Evolutionary conservation across 2,329 filamentous ascomycete genomes (phyloP).

Genomic region (Fusarium metavorans): DNA sequence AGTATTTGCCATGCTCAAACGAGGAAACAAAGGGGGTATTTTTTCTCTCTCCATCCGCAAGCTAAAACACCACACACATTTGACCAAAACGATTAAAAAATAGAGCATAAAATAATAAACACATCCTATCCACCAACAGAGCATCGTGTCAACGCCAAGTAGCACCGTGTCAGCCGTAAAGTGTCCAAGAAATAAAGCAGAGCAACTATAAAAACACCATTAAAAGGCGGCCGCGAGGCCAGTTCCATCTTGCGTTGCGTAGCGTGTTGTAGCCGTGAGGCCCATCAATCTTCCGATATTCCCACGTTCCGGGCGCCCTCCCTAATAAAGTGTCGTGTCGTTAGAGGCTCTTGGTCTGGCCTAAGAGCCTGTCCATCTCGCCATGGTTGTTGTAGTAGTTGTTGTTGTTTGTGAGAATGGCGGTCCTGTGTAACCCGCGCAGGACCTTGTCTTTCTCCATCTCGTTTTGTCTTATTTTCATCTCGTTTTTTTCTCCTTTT

Average conservation of each 20-base stretch:
- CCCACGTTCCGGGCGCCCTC: conserved; percentile 37
- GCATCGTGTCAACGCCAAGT: conserved; percentile 37
- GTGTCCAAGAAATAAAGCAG: conserved; percentile 9
- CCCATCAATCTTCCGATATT: conserved; percentile 45
- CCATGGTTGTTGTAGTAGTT: not conserved
- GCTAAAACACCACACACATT: conserved; percentile 30
- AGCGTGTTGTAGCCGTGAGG: conserved; percentile 44
- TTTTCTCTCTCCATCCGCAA: conserved; percentile 34
- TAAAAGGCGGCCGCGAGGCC: conserved; percentile 45
- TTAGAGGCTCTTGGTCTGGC: conserved; percentile 12
- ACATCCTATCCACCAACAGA: conserved; percentile 12
- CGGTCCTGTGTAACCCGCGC: conserved; percentile 48
- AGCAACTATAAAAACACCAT: conserved; percentile 31
- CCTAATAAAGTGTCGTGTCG: conserved; percentile 31
- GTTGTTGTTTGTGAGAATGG: conserved; percentile 25
- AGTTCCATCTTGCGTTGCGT: conserved; percentile 44
- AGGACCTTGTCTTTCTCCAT: conserved; percentile 38
- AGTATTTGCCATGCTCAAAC: conserved; percentile 31
- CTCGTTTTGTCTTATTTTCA: conserved; percentile 30
- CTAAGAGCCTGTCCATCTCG: conserved; percentile 17
- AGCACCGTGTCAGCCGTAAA: conserved; percentile 29
- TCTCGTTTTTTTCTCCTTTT: conserved; percentile 22
- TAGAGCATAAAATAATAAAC: conserved; percentile 16
- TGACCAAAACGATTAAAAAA: conserved; percentile 16
- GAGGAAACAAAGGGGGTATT: conserved; percentile 37